Evolutionary conservation across 225 moss, liverwort and hornwort species (phyloP).

Genomic region (Polytrichum formosum): DNA sequence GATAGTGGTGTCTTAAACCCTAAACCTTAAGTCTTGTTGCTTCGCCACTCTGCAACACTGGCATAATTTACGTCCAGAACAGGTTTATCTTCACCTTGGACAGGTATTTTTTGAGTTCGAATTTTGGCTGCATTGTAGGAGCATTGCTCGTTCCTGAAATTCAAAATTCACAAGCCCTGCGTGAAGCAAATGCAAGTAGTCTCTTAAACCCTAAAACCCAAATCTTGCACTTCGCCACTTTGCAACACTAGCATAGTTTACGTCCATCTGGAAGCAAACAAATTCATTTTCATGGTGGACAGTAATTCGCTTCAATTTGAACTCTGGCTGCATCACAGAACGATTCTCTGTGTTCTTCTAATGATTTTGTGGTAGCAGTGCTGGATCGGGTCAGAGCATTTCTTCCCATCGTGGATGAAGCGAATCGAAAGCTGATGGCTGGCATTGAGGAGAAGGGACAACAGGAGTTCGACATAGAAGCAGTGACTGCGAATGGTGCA

Average conservation of each 20-base stretch:
- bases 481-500: conserved; percentile 35
- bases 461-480: conserved; percentile 75
- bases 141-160: too few species aligned
- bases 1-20: neutral
- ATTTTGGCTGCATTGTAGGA: too few species aligned
- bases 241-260: too few species aligned
- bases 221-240: too few species aligned
- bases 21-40: neutral
- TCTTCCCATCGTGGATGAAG: conserved; percentile 73
- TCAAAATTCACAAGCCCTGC: too few species aligned
- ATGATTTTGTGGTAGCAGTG: conserved; percentile 34
- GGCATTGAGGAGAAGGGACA: conserved; percentile 73
- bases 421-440: conserved; percentile 68
- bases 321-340: neutral
- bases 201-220: too few species aligned
- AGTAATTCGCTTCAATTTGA: neutral
- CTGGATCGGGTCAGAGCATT: conserved; percentile 68
- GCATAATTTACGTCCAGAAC: too few species aligned
- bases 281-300: too few species aligned
- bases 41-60: neutral
- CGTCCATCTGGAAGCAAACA: too few species aligned
- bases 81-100: too few species aligned
- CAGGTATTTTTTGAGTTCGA: too few species aligned
- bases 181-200: too few species aligned
- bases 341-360: neutral